Percentiles rank a stretch among this genome's conserved stretches.
phyloP scores from a whole-genome alignment of 1,284 basidiomycete species.

The Volvariella surrecta region DNA sequence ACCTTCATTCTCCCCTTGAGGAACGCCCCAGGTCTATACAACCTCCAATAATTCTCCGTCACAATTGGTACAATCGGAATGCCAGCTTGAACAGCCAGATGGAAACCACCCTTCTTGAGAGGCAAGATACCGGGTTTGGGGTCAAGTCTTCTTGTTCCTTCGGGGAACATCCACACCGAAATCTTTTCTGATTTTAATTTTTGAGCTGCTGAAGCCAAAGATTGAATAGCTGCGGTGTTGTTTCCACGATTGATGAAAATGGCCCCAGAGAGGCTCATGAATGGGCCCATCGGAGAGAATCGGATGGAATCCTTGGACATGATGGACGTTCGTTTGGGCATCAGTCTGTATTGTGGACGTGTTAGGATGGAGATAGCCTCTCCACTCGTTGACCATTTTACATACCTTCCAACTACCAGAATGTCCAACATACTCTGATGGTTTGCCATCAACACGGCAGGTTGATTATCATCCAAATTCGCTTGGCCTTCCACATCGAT shows the following conservation, averaged over 20 bases:
- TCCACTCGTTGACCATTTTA: too few relatives aligned
- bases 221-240: conserved; percentile 65
- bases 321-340: conserved; percentile 79
- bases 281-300: conserved; percentile 88
- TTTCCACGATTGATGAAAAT: conserved; percentile 93
- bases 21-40: conserved; percentile 78
- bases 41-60: conserved; percentile 87
- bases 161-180: conserved; percentile 89
- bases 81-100: conserved; percentile 85
- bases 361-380: not conserved
- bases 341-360: conserved; percentile 43
- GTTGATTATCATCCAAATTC: conserved; percentile 49
- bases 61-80: conserved; percentile 90
- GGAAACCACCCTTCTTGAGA: conserved; percentile 99
- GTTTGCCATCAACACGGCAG: conserved; percentile 81
- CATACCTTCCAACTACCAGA: conserved; percentile 74
- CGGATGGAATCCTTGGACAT: conserved; percentile 93
- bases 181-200: conserved; percentile 71
- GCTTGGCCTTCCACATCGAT: conserved; percentile 85
- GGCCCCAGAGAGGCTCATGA: conserved; percentile 86
- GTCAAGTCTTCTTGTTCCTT: conserved; percentile 81
- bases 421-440: conserved; percentile 94
- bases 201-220: conserved; percentile 73
- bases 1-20: conserved; percentile 74
- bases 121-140: conserved; percentile 65